Evolutionary conservation across 2,329 filamentous ascomycete species (phyloP).

Genomic region (Xylaria sp.): DNA sequence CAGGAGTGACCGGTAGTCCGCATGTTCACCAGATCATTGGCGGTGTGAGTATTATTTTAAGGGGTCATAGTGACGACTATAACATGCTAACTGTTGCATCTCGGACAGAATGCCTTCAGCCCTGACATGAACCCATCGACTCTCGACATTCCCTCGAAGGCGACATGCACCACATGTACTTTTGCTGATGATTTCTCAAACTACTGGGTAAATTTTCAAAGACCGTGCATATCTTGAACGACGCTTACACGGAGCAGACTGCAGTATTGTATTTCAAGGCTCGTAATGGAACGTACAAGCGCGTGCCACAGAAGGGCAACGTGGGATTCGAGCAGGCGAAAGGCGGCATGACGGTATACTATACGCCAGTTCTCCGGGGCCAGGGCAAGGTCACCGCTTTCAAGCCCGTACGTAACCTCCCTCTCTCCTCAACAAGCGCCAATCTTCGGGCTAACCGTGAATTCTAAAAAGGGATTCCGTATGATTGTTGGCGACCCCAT

Average conservation of each 20-base stretch:
- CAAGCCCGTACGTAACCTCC: constrained; percentile 40
- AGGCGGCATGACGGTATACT: constrained; percentile 51
- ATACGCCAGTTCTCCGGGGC: constrained; percentile 39
- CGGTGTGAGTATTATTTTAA: constrained; percentile 30
- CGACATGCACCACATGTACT: constrained; percentile 51
- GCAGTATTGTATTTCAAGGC: constrained; percentile 48
- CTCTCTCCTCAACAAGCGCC: background rate
- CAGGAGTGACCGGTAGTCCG: constrained; percentile 33
- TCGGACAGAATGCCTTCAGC: constrained; percentile 41
- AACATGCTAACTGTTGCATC: background rate
- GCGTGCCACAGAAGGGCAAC: constrained; percentile 36
- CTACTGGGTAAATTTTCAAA: constrained; percentile 44
- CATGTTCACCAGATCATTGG: constrained; percentile 41
- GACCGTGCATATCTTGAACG: too few relatives aligned
- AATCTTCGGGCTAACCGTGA: background rate
- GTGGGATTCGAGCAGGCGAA: constrained; percentile 42
- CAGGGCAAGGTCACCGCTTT: constrained; percentile 46
- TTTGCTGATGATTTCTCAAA: constrained; percentile 50
- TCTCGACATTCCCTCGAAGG: constrained; percentile 38
- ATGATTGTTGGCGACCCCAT: constrained; percentile 47
- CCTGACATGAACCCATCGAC: constrained; percentile 36
- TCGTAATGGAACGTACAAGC: constrained; percentile 45
- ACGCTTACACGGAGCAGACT: constrained; percentile 35
- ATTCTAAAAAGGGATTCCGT: constrained; percentile 46
- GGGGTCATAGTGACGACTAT: background rate